Conservation (phyloP, 768 basidiomycete genomes). For the Sporobolomyces pararoseus region DNA sequence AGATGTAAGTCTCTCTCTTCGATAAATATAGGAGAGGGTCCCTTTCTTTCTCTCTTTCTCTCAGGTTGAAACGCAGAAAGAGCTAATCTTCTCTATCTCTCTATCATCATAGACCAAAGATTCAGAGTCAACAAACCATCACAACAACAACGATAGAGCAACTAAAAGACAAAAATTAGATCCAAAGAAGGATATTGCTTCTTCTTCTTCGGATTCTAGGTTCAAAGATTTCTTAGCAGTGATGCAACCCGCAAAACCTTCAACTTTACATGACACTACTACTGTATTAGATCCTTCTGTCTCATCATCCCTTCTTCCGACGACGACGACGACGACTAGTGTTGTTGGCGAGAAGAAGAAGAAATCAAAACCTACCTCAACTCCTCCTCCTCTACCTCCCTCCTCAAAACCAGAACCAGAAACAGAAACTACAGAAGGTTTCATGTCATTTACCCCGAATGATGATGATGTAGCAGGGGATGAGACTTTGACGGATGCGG, state of each 20-base stretch:
- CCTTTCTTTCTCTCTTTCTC: background rate
- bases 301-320: too few species aligned
- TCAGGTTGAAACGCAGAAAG: too few species aligned
- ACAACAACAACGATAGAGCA: too few species aligned
- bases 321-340: too few species aligned
- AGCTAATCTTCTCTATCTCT: too few species aligned
- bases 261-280: background rate
- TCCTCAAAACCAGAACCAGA: background rate
- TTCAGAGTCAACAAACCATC: too few species aligned
- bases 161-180: too few species aligned
- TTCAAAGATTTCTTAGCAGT: conserved; percentile 12
- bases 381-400: background rate
- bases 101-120: conserved; percentile 33
- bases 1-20: conserved; percentile 59
- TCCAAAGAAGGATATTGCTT: too few species aligned
- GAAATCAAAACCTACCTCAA: background rate
- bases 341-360: conserved; percentile 47
- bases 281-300: background rate
- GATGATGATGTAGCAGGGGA: conserved; percentile 35
- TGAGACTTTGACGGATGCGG: conserved; percentile 49
- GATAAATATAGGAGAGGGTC: background rate
- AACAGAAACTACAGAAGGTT: conserved; percentile 8
- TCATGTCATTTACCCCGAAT: background rate
- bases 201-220: background rate
- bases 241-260: conserved; percentile 1